A percentile compares a stretch with the other conserved stretches of the same genome.
Evolutionary conservation across 768 basidiomycete genomes (phyloP).

Genomic region (Lactarius indigo): DNA sequence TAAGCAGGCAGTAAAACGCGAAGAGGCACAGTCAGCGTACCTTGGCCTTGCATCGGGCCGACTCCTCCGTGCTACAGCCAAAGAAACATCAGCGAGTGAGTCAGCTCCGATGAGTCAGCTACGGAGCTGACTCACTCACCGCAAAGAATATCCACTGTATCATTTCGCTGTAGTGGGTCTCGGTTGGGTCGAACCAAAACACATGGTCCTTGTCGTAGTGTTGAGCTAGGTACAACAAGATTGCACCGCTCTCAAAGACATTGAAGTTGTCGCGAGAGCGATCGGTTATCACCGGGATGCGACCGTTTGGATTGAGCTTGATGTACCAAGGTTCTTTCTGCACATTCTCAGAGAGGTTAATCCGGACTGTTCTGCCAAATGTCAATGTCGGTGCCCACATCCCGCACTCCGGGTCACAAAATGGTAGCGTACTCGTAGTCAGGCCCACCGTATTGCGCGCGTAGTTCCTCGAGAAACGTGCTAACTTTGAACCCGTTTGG

Average conservation of each 20-base stretch:
- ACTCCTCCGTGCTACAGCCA: constrained; percentile 64
- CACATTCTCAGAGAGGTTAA: constrained; percentile 59
- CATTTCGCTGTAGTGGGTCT: constrained; percentile 56
- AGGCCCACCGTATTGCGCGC: constrained; percentile 34
- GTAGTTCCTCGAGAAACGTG: constrained; percentile 58
- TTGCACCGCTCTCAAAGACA: constrained; percentile 78
- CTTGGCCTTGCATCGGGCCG: constrained; percentile 87
- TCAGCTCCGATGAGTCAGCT: not conserved
- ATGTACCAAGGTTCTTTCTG: constrained; percentile 86
- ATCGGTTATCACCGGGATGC: constrained; percentile 69
- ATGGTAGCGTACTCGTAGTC: constrained; percentile 46
- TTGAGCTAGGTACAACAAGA: constrained; percentile 77
- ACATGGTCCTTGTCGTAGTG: constrained; percentile 75
- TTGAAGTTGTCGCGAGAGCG: constrained; percentile 55
- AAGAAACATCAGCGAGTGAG: not conserved
- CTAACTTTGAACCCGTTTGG: constrained; percentile 57
- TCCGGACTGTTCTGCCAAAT: constrained; percentile 42
- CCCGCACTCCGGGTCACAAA: not conserved
- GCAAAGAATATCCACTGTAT: constrained; percentile 88
- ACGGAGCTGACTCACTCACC: constrained; percentile 35
- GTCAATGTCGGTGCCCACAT: not conserved
- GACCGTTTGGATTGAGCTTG: constrained; percentile 66
- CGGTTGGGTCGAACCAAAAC: constrained; percentile 58
- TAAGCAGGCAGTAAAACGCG: not conserved
- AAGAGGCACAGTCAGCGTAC: constrained; percentile 22